Conservation (phyloP, 1,139 yeast genomes). For the Suhomyces choctaworum region DNA sequence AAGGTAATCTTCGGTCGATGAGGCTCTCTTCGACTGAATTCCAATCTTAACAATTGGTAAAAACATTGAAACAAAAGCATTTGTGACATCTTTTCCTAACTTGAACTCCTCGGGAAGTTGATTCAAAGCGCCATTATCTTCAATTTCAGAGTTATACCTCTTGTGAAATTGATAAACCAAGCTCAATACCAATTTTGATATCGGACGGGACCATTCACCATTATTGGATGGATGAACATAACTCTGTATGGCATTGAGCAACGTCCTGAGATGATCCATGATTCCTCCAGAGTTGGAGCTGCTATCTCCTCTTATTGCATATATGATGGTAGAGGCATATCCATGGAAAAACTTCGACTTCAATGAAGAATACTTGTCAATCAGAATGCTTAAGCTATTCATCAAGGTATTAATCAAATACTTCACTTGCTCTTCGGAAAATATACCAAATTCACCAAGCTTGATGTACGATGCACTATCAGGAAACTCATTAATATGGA, state of each 20-base stretch:
- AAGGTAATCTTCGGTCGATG: conserved; percentile 60
- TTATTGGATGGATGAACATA: conserved; percentile 89
- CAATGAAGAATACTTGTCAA: conserved; percentile 39
- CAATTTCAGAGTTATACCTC: conserved; percentile 51
- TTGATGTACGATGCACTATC: conserved; percentile 15
- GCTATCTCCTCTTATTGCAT: conserved; percentile 58
- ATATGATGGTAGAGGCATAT: conserved; percentile 62
- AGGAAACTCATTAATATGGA: conserved; percentile 28
- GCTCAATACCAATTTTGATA: conserved; percentile 62
- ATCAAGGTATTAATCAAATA: conserved; percentile 57
- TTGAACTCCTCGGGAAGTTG: conserved; percentile 49
- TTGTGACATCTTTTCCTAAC: conserved; percentile 43
- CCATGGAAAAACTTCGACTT: conserved; percentile 54
- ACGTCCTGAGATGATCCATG: conserved; percentile 52
- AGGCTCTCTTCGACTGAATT: conserved; percentile 70
- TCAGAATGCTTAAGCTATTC: conserved; percentile 51
- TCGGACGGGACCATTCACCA: conserved; percentile 79
- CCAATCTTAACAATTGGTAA: conserved; percentile 67
- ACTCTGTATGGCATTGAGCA: conserved; percentile 74
- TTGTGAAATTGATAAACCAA: conserved; percentile 59
- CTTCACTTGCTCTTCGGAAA: conserved; percentile 60
- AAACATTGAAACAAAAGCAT: conserved; percentile 55
- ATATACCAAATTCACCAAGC: conserved; percentile 55
- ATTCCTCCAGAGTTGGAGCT: conserved; percentile 46
- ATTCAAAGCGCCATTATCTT: conserved; percentile 39